Evolutionary conservation across 805 yeast species (phyloP).

Genomic region (Teunomyces atbi): DNA sequence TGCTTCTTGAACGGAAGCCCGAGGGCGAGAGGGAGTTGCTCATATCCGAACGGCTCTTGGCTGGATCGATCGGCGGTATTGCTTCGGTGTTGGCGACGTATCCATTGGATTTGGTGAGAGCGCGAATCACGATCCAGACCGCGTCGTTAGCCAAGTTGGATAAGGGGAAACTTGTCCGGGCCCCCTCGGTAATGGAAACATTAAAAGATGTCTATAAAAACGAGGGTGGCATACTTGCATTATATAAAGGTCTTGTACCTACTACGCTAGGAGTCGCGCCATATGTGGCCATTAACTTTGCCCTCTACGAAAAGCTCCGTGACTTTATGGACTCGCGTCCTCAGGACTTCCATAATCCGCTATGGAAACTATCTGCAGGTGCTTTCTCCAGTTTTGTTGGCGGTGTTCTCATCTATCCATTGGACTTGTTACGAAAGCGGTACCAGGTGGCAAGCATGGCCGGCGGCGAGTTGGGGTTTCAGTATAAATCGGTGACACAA

Average conservation of each 20-base stretch:
- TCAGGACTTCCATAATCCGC: constrained; percentile 41
- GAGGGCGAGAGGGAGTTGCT: constrained; percentile 34
- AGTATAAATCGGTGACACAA: constrained; percentile 71
- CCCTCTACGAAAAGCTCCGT: constrained; percentile 80
- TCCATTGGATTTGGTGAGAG: constrained; percentile 88
- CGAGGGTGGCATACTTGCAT: constrained; percentile 80
- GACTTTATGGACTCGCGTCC: constrained; percentile 45
- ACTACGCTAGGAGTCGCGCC: constrained; percentile 95
- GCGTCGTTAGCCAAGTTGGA: constrained; percentile 57
- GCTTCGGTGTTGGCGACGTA: constrained; percentile 80
- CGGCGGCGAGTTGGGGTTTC: constrained; percentile 73
- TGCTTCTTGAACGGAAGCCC: constrained; percentile 25
- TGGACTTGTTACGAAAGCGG: constrained; percentile 82
- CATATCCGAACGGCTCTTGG: constrained; percentile 59
- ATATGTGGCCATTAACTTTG: constrained; percentile 88
- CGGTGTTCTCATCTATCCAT: constrained; percentile 87
- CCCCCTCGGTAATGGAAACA: constrained; percentile 71
- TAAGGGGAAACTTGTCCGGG: constrained; percentile 45
- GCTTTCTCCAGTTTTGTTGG: constrained; percentile 88
- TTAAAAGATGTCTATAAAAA: constrained; percentile 55
- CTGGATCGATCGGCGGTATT: constrained; percentile 83
- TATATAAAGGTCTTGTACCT: constrained; percentile 86
- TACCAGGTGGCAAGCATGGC: constrained; percentile 90
- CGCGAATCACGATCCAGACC: constrained; percentile 86
- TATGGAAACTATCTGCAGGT: constrained; percentile 69